These are phyloP conservation scores for maize (Zea mays) DNA, from an alignment of 176 grass and related monocot genomes.

Conservation along the genomic window DNA sequence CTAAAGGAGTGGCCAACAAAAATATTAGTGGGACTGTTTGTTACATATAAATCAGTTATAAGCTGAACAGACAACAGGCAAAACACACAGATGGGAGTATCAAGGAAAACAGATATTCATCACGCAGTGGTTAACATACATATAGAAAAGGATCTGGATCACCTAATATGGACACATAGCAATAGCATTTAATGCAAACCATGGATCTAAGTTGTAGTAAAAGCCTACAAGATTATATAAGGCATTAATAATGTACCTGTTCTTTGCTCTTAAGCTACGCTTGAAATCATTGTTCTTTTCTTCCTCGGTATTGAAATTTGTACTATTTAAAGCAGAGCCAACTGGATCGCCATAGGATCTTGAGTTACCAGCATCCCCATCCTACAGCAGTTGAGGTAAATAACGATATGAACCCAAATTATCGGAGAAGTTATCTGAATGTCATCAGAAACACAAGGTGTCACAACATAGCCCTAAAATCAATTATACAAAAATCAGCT, in stretches of 20 bases:
- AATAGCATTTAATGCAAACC: conserved; percentile 19
- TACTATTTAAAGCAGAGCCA: conserved; percentile 45
- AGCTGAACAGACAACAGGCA: conserved; percentile 4
- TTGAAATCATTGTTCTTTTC: conserved; percentile 49
- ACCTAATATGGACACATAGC: not conserved
- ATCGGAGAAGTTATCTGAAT: conserved; percentile 93
- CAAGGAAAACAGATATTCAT: not conserved
- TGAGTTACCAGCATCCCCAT: conserved; percentile 56
- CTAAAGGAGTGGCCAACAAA: not conserved
- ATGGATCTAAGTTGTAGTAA: conserved; percentile 22
- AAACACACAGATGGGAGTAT: not conserved
- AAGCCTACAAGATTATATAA: not conserved
- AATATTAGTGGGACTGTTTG: not conserved
- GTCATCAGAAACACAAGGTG: conserved; percentile 71
- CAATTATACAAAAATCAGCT: conserved; percentile 29
- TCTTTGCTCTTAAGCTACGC: conserved; percentile 48
- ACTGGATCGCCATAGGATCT: conserved; percentile 48
- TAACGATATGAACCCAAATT: conserved; percentile 87
- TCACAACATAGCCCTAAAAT: conserved; percentile 46
- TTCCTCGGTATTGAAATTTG: conserved; percentile 34
- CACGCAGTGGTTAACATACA: not conserved
- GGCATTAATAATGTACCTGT: conserved; percentile 38
- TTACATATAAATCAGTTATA: conserved; percentile 11
- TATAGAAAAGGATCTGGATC: not conserved
- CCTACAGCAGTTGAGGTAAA: conserved; percentile 99